Evolutionary conservation across 2,329 filamentous ascomycete species (phyloP), one percentile per base, ranked within the genome.

Genomic region (Diaporthe sp.): DNA sequence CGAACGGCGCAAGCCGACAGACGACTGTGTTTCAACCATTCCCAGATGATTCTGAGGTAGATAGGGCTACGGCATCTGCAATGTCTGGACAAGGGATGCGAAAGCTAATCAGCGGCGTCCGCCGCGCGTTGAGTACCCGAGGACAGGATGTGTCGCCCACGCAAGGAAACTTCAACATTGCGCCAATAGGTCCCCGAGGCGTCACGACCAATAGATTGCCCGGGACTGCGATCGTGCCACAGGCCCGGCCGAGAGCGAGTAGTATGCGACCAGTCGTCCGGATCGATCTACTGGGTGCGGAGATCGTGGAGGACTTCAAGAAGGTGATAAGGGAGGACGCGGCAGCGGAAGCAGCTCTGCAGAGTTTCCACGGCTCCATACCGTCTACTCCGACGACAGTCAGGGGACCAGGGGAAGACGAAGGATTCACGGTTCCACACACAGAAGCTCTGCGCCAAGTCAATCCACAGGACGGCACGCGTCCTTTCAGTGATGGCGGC

Each of bases 51-150:
- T 73, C 78, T 10, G 78, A 80, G 55, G 85, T 86, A 64, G 80
- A 84, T 55, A 91, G 89, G 77, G 84, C 84, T 17, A 81, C 82
- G 35, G 85, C 86, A 1, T 90, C 89, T 19, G 90, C 89, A 71
- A 91, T 92, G 88, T 92, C 89, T 13, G 88, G 90, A 61, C 93
- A 93, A 42, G 95, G 94, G 3, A 94, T 98, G 88, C 96, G 93
- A 82, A 97, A 92, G 78, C 89, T 98, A 0, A 89, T 99, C 68
- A 94, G 95, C 9, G 96, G 94, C 76, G 94, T 98, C 50, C 93
- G 95, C 25, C 92, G 95, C 77, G 96, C 93, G 8, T 83, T 98
- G 66, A 95, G 95, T 81, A 94, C 88, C 19, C 85, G 84, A 71
- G 86, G 85, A 1, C 87, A 86, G 75, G 83, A 82, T 7, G 76